Evolutionary conservation across 1,139 yeast genomes (phyloP).

Genomic region (Kurtzmaniella natalensis): DNA sequence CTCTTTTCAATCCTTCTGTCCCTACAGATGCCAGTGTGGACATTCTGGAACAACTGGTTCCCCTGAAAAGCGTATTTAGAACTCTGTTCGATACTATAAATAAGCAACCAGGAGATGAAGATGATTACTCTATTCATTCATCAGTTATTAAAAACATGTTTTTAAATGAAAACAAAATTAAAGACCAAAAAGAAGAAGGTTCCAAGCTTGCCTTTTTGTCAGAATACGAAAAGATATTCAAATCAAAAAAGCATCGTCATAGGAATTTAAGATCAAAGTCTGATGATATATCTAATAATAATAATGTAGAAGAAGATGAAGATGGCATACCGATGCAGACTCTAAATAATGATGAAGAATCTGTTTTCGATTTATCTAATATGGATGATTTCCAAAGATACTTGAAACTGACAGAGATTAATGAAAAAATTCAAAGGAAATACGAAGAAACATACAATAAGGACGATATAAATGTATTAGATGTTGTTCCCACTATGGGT

Average conservation of each 20-base stretch:
- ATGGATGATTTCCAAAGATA: conserved; percentile 36
- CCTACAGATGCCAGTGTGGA: not conserved
- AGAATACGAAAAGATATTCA: conserved; percentile 20
- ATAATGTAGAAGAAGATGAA: not conserved
- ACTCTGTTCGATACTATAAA: conserved; percentile 15
- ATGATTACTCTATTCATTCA: conserved; percentile 21
- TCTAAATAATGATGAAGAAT: conserved; percentile 17
- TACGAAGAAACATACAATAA: conserved; percentile 7
- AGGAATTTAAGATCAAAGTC: conserved; percentile 6
- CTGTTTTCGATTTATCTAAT: conserved; percentile 31
- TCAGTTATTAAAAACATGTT: conserved; percentile 24
- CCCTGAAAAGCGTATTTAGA: conserved; percentile 7
- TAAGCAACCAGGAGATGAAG: conserved; percentile 12
- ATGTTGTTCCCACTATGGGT: conserved; percentile 6
- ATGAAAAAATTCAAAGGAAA: conserved; percentile 24
- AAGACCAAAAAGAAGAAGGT: conserved; percentile 14
- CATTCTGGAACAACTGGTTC: not conserved
- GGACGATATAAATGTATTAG: conserved; percentile 8
- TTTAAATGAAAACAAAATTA: conserved; percentile 7
- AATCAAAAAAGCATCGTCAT: conserved; percentile 12
- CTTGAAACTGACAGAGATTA: conserved; percentile 33
- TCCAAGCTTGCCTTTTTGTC: conserved; percentile 26
- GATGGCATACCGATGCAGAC: conserved; percentile 1
- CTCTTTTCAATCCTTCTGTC: conserved; percentile 9
- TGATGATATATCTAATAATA: not conserved